These are phyloP conservation scores for Amanita muscaria DNA, from an alignment of 768 basidiomycete species.

Conservation along the genomic window DNA sequence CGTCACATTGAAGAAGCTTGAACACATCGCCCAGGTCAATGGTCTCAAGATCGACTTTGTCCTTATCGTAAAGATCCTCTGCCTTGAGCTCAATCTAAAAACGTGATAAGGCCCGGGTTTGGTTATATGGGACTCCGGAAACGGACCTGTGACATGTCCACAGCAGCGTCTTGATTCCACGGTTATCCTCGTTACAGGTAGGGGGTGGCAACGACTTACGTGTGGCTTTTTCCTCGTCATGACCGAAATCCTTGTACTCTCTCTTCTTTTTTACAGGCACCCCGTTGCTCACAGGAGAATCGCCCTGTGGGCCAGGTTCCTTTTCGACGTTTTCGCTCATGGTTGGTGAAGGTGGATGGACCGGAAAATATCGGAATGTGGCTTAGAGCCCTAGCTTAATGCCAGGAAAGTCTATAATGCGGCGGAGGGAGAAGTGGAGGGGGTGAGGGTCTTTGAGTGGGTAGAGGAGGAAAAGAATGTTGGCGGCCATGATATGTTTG, in stretches of 20 bases:
- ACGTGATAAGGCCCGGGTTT: slow-evolving; percentile 2
- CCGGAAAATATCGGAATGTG: slow-evolving; percentile 17
- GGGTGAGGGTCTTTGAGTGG: too few relatives aligned
- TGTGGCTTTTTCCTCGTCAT: slow-evolving; percentile 58
- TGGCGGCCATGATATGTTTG: too few relatives aligned
- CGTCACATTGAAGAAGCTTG: slow-evolving; percentile 86
- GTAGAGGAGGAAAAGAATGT: too few relatives aligned
- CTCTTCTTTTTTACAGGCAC: slow-evolving; percentile 53
- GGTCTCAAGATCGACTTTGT: slow-evolving; percentile 98
- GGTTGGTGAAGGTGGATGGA: slow-evolving; percentile 17
- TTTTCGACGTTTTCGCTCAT: slow-evolving; percentile 46
- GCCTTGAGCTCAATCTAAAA: slow-evolving; percentile 78
- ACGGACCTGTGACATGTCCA: slow-evolving; percentile 74
- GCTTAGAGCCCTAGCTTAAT: slow-evolving; percentile 18
- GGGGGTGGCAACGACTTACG: slow-evolving; percentile 43
- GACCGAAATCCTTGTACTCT: slow-evolving; percentile 82
- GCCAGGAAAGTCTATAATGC: slow-evolving; percentile 8
- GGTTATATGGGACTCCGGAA: not conserved
- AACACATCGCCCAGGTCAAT: slow-evolving; percentile 96
- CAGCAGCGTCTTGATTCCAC: slow-evolving; percentile 57
- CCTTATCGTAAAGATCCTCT: slow-evolving; percentile 94
- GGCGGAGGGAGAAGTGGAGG: too few relatives aligned
- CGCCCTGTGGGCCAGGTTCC: slow-evolving; percentile 54
- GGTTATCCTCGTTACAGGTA: slow-evolving; percentile 8
- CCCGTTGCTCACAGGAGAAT: slow-evolving; percentile 25